Evolutionary conservation across 2,329 filamentous ascomycete genomes (phyloP).

Genomic region (Shiraia sp.): DNA sequence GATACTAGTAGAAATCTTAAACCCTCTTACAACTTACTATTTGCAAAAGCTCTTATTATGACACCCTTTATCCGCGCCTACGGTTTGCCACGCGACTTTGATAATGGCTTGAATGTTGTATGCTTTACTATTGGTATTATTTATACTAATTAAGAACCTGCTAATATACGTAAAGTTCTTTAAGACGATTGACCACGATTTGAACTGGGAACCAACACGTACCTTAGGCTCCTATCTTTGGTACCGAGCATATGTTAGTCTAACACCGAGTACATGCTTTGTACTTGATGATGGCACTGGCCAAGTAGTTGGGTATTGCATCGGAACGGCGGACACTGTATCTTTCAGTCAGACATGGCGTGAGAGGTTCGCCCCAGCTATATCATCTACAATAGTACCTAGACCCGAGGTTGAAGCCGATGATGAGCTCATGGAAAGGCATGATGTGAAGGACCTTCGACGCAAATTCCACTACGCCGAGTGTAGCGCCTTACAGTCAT

Average conservation of each 20-base stretch:
- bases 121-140: too few species aligned
- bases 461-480: slow-evolving; percentile 22
- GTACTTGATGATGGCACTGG: slow-evolving; percentile 41
- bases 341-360: slow-evolving; percentile 32
- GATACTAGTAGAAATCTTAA: too few species aligned
- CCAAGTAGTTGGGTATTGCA: slow-evolving; percentile 43
- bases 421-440: slow-evolving; percentile 21
- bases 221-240: slow-evolving; percentile 38
- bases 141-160: too few species aligned
- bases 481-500: slow-evolving; percentile 27
- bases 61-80: too few species aligned
- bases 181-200: slow-evolving; percentile 22
- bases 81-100: too few species aligned
- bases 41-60: too few species aligned
- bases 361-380: slow-evolving; percentile 26
- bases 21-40: too few species aligned
- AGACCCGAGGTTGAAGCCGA: slow-evolving; percentile 6
- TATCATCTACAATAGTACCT: slow-evolving; percentile 26
- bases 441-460: slow-evolving; percentile 19
- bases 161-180: too few species aligned
- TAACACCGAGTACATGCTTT: slow-evolving; percentile 37
- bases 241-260: slow-evolving; percentile 38
- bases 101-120: too few species aligned
- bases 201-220: slow-evolving; percentile 31
- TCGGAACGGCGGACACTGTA: slow-evolving; percentile 36